A percentile compares a stretch with the other conserved stretches of the same genome.
phyloP scores from a whole-genome alignment of 164 flowering plant species.

The Kingdonia uniflora region DNA sequence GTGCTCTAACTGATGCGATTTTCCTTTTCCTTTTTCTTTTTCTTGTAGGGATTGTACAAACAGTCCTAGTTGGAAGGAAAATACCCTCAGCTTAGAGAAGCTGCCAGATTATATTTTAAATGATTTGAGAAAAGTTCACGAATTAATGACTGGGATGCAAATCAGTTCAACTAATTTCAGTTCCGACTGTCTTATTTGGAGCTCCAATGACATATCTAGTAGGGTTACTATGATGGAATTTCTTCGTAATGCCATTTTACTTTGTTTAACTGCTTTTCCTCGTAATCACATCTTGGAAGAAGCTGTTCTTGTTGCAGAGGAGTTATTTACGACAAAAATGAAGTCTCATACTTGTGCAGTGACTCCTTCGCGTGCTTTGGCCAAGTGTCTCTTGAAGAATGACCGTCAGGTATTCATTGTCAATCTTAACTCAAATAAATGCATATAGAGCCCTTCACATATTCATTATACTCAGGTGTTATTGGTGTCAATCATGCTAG shows the following conservation, averaged over 20 bases:
- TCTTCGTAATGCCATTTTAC: slow-evolving; percentile 69
- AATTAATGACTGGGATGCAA: slow-evolving; percentile 13
- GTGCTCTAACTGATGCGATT: not conserved
- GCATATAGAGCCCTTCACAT: too few relatives aligned
- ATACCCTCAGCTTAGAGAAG: slow-evolving; percentile 42
- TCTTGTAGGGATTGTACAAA: slow-evolving; percentile 59
- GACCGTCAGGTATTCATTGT: slow-evolving; percentile 66
- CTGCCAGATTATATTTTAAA: slow-evolving; percentile 37
- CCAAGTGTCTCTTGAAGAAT: slow-evolving; percentile 71
- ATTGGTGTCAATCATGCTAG: too few relatives aligned
- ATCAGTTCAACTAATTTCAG: slow-evolving; percentile 13
- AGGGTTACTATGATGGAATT: slow-evolving; percentile 62
- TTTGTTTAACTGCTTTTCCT: slow-evolving; percentile 65
- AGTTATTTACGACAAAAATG: slow-evolving; percentile 41
- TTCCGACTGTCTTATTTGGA: slow-evolving; percentile 34
- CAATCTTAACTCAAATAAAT: too few relatives aligned
- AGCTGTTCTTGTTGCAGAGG: slow-evolving; percentile 81
- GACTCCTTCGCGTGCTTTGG: slow-evolving; percentile 71
- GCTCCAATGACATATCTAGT: slow-evolving; percentile 22
- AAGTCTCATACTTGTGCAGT: slow-evolving; percentile 22
- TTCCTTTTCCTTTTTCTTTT: slow-evolving; percentile 1
- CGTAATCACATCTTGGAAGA: slow-evolving; percentile 65
- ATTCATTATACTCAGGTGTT: too few relatives aligned
- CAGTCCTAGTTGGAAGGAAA: slow-evolving; percentile 66
- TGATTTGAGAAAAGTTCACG: slow-evolving; percentile 35